Conservation (phyloP, 495 filamentous ascomycete genomes). For the Aspergillus homomorphus region DNA sequence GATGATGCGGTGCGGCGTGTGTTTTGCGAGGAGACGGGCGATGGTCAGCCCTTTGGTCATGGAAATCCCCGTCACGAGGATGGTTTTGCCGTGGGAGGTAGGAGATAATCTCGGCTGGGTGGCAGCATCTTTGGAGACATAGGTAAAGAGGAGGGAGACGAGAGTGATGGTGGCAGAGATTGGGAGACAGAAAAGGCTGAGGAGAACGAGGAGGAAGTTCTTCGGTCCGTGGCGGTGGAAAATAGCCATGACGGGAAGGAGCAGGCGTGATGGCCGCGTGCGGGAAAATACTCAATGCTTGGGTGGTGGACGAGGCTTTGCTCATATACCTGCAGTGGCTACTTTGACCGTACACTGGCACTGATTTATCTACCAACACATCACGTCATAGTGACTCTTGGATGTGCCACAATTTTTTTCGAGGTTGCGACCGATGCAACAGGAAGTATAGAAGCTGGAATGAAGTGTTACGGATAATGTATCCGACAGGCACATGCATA, state of each 20-base stretch:
- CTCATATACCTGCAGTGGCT: background rate
- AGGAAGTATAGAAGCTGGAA: background rate
- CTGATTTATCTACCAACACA: background rate
- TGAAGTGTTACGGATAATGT: background rate
- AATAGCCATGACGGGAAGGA: background rate
- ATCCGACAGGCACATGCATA: background rate
- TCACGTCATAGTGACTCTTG: background rate
- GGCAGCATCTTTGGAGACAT: background rate
- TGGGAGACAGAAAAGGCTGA: background rate
- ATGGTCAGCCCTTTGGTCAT: conserved; percentile 5
- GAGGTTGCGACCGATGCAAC: background rate
- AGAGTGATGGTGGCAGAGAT: background rate
- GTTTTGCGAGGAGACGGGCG: background rate
- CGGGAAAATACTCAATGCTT: background rate
- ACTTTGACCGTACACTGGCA: background rate
- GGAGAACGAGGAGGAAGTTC: background rate
- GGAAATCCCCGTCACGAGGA: conserved; percentile 6
- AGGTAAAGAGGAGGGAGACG: background rate
- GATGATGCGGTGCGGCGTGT: conserved; percentile 5
- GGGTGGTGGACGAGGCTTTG: background rate
- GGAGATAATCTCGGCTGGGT: background rate
- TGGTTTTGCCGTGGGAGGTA: background rate
- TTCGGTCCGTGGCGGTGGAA: background rate
- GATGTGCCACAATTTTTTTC: background rate
- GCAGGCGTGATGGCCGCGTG: background rate